Percentiles rank a stretch among this genome's conserved stretches.
phyloP scores from a whole-genome alignment of 768 basidiomycete species.

The Termitomyces sp. region DNA sequence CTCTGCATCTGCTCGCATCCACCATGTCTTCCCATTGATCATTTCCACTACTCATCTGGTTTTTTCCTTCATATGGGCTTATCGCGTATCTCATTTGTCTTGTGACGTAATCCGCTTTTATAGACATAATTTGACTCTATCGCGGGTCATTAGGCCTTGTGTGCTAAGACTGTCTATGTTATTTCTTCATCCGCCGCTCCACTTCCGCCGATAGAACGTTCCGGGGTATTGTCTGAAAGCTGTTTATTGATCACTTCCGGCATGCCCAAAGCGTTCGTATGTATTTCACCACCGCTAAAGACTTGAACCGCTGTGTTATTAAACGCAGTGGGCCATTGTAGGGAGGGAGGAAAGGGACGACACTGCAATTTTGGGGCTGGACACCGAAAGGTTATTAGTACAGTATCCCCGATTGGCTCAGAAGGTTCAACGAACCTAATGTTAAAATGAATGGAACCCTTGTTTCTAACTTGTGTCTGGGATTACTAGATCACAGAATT shows the following conservation, averaged over 20 bases:
- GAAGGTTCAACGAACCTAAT: constrained; percentile 47
- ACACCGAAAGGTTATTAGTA: constrained; percentile 5
- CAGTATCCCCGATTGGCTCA: background rate
- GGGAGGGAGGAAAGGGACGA: constrained; percentile 46
- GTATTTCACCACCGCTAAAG: constrained; percentile 15
- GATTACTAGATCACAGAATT: constrained; percentile 57
- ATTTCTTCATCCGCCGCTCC: too few species aligned
- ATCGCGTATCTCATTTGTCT: constrained; percentile 10
- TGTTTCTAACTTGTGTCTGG: constrained; percentile 43
- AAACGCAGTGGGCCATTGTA: constrained; percentile 58
- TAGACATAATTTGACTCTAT: constrained; percentile 5
- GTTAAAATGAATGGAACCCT: constrained; percentile 50
- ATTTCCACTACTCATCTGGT: constrained; percentile 2
- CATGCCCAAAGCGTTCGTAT: constrained; percentile 6
- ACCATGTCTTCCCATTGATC: constrained; percentile 19
- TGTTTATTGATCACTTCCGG: constrained; percentile 7
- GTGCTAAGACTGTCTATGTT: background rate
- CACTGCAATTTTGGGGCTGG: constrained; percentile 48
- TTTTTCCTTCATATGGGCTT: constrained; percentile 7
- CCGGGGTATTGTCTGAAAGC: constrained; percentile 2
- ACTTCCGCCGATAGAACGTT: constrained; percentile 3
- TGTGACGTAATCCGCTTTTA: constrained; percentile 8
- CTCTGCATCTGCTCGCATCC: constrained; percentile 16
- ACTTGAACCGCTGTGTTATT: constrained; percentile 64
- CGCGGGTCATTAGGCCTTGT: too few species aligned